Percentiles rank a stretch among this genome's conserved stretches.
Evolutionary conservation across 169 alveolate genomes (phyloP).

Genomic region (Plasmodium coatneyi): DNA sequence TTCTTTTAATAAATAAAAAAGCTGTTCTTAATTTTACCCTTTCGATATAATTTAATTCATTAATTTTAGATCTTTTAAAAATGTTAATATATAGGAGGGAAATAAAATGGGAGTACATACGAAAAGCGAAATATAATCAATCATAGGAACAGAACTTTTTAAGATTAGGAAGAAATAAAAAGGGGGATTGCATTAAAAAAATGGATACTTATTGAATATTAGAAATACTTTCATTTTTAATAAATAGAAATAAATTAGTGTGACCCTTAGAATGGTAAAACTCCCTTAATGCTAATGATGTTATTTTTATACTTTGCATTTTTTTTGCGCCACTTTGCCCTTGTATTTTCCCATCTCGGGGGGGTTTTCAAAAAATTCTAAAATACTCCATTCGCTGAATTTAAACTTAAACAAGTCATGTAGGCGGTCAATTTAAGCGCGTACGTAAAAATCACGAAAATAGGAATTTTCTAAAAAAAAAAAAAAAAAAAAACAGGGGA

Average conservation of each 20-base stretch:
- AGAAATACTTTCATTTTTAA: not conserved
- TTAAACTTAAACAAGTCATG: not conserved
- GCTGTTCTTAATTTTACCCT: not conserved
- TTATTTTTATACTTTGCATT: not conserved
- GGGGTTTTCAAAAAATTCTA: not conserved
- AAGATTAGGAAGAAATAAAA: not conserved
- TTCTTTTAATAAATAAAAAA: not conserved
- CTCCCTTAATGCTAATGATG: not conserved
- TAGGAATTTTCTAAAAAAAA: too few species aligned
- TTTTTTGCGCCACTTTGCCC: not conserved
- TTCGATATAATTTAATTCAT: not conserved
- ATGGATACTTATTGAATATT: not conserved
- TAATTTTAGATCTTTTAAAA: not conserved
- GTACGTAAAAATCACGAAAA: not conserved
- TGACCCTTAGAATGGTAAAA: not conserved
- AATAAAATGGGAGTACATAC: not conserved
- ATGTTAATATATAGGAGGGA: not conserved
- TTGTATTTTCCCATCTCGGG: not conserved
- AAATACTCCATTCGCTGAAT: not conserved
- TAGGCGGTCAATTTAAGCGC: not conserved
- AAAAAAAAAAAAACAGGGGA: not conserved
- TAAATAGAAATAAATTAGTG: not conserved
- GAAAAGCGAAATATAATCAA: not conserved
- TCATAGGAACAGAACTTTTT: not conserved
- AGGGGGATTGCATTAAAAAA: not conserved